Evolutionary conservation across 169 alveolate species (phyloP), one percentile per base, ranked within the genome.

Genomic region (Cytauxzoon felis): DNA sequence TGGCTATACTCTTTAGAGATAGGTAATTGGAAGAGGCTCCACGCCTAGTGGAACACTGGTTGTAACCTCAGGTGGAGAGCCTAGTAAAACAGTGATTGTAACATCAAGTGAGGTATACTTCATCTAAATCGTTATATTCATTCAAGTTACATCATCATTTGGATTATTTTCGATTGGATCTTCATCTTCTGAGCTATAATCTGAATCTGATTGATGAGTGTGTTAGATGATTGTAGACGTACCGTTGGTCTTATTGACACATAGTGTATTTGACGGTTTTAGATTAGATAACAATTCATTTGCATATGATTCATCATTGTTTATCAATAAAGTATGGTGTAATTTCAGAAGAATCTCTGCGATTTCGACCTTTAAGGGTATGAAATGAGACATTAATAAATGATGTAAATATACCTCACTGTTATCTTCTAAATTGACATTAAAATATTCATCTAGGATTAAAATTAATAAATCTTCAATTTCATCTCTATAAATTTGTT

Each of bases 351-450:
- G 33, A 21, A 76, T 34, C 29, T 47, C 0, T 24, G 86, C 86
- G 0, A 76, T 66, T 36, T 76, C 86, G 27, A 42, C 43, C 86
- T 76, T n/a, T n/a, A n/a, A n/a, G n/a, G n/a, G n/a, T n/a, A n/a
- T n/a, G 59, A 51, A 11, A 1, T 54, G 36, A 8, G 27, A 30
- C 9, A 5, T n/a, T 48, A 4, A 51, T 62, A 3, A 33, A 62
- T 3, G 11, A 29, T 1, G 45, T 1, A 38, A 29, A 52, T 43
- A 21, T 38, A 76, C 86, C 66, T 76, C 86, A 23, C 86, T 76
- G 6, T 21, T 61, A 27, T 76, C 86, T 38, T 76, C 86, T 24
- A 76, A 43, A 23, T 49, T 56, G 7, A 66, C 81, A 36, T 16
- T 43, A 67, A 76, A 76, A 8, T 53, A 56, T 41, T 64, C 61